Base-by-base conservation (phyloP, 768 basidiomycete species). In the Russula abietina region DNA sequence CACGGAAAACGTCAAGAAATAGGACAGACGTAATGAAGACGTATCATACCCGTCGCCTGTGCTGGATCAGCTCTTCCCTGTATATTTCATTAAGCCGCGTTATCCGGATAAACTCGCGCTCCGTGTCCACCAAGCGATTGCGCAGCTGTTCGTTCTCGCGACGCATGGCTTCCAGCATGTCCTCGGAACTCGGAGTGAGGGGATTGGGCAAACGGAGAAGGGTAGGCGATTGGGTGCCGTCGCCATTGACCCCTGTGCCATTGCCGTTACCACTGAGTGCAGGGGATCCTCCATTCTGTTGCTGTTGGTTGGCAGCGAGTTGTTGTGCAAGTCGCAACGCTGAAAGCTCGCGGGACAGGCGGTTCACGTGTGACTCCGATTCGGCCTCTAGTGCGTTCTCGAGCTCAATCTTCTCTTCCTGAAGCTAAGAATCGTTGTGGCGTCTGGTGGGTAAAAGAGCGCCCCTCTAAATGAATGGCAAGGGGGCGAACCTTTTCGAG, bases 321-420 rank as follows among this genome's bases (percentile, higher is more conserved):
- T 81, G 81, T 68, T 88, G 86, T 3, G 80, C 82, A 3, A 82
- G 74, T 51, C 87, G 78, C 67, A 92, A 72, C 2, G 81, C 83
- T 24, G 82, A 79, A 36, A 93, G 75, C 71, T 93, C 88, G 51
- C 89, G 76, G 30, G 83, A 83, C 43, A 93, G 77, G 59, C 83
- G 76, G 67, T 91, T 91, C 61, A 92, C 91, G 74, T 91, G 89
- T 19, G 81, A 84, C 74, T 93, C 90, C n/a, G 83, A 87, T 73
- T 93, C 91, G 10, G 89, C 91, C 73, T 93, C 91, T 39, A 90
- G 81, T 1, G 78, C 81, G 70, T 92, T 92, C 72, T 92, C 91
- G 39, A 92, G 78, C 26, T 83, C 83, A 51, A 93, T 88, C 70
- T 93, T 93, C 74, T 93, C 91, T 70, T 91, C 88, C 38, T 86